Evolutionary conservation across 176 grass and related monocot genomes (phyloP), one percentile per base, ranked within the genome.

Genomic region (Carex littledalei): DNA sequence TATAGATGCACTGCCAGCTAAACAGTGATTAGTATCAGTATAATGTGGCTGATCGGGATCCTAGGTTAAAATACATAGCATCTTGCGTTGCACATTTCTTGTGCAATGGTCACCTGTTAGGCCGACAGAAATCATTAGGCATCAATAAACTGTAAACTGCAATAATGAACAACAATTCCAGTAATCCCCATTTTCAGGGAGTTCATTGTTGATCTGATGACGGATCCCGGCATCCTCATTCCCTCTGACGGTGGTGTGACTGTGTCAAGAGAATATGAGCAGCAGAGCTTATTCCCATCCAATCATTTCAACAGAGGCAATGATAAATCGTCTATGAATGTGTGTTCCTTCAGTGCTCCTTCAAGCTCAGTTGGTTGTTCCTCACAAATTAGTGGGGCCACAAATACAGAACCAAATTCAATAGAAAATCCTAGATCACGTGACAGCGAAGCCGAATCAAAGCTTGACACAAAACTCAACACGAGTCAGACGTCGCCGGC

Each of bases 131-230:
- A 34, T 32, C 15, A 57, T 78, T 78, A 78, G 22, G 52, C 49
- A 78, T 57, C 18, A 6, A 55, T 56, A 32, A 49, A 55, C 21
- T 52, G 22, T 57, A 78, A 78, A 78, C 74, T 78, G 74, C 35
- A 78, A 57, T 24, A 16, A 78, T 78, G 50, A 78, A 78, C 74
- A 55, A 32, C 74, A 78, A 35, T 57, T 83, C 49, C 45, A 83
- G 43, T 53, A 67, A 66, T 83, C 8, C 63, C 64, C 35, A 83
- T 89, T 88, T 90, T 84, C 87, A 99, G 97, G 87, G 97, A 99
- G 39, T 96, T 94, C 68, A 99, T 99, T 54, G 93, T 99, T 92
- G 97, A 99, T 91, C 89, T 99, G 18, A 88, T 99, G 84, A 75
- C 90, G n/a, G 93, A 94, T 76, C 93, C 97, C 64, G 97, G 93